Percentiles rank a stretch among this genome's conserved stretches.
Conservation (phyloP, 805 yeast species). For the Teunomyces funiuensis region DNA sequence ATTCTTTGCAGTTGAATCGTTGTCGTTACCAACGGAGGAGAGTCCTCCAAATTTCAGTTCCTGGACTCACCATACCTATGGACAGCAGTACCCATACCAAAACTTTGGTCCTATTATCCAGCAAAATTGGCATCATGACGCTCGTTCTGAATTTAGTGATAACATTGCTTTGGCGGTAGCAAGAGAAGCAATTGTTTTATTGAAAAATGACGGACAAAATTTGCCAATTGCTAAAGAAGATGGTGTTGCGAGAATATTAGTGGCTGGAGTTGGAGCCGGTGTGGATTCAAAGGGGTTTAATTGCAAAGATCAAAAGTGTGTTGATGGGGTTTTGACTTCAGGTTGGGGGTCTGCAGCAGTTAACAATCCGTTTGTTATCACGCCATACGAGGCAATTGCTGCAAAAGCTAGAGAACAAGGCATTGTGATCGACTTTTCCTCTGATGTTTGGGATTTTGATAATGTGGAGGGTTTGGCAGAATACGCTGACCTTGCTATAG, state of each 20-base stretch:
- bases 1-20: constrained; percentile 45
- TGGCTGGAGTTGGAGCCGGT: constrained; percentile 57
- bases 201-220: constrained; percentile 51
- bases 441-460: constrained; percentile 47
- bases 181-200: constrained; percentile 54
- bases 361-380: constrained; percentile 53
- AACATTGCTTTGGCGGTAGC: constrained; percentile 54
- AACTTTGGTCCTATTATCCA: constrained; percentile 53
- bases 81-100: constrained; percentile 54
- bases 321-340: constrained; percentile 53
- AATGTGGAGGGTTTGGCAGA: constrained; percentile 46
- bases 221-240: constrained; percentile 51
- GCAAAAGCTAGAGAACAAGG: constrained; percentile 46
- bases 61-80: constrained; percentile 57
- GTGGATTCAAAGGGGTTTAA: constrained; percentile 52
- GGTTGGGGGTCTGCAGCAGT: constrained; percentile 71
- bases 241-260: constrained; percentile 40
- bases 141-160: constrained; percentile 47
- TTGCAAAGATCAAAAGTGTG: constrained; percentile 52
- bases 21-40: constrained; percentile 39
- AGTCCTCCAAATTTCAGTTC: constrained; percentile 55
- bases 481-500: constrained; percentile 52
- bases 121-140: constrained; percentile 56
- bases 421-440: constrained; percentile 44
- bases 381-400: constrained; percentile 58